A percentile compares a stretch with the other conserved stretches of the same genome.
phyloP scores from a whole-genome alignment of 257 asterid genomes.

The Rauvolfia tetraphylla region DNA sequence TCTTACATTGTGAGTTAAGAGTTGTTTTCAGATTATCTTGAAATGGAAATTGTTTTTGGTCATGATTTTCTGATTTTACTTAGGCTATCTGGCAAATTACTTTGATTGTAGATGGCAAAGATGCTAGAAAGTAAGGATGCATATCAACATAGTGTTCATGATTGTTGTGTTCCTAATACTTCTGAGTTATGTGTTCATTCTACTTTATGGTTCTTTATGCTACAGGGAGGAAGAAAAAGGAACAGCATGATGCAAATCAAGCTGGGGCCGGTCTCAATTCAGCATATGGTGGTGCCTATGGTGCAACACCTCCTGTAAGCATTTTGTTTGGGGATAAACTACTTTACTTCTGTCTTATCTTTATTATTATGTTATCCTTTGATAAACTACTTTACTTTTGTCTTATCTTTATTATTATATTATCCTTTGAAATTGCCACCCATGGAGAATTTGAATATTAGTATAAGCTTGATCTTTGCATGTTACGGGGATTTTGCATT shows the following conservation, averaged over 20 bases:
- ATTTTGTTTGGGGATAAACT: conserved; percentile 15
- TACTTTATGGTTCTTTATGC: conserved; percentile 12
- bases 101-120: neutral
- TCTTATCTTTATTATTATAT: neutral
- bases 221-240: conserved; percentile 90
- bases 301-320: conserved; percentile 89
- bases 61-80: neutral
- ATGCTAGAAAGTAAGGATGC: neutral
- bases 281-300: conserved; percentile 71
- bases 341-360: neutral
- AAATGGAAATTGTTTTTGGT: neutral
- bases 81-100: neutral
- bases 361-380: neutral
- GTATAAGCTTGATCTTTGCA: neutral
- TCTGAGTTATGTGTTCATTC: conserved; percentile 4
- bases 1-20: neutral
- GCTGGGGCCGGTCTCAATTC: conserved; percentile 59
- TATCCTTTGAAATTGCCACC: neutral
- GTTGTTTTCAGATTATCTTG: neutral
- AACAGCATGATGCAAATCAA: conserved; percentile 73
- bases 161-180: neutral
- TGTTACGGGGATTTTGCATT: neutral
- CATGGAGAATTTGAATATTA: neutral
- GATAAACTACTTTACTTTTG: conserved; percentile 10
- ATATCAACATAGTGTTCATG: neutral